Conservation (phyloP, 106 monocot genomes). For the Hemerocallis citrina region DNA sequence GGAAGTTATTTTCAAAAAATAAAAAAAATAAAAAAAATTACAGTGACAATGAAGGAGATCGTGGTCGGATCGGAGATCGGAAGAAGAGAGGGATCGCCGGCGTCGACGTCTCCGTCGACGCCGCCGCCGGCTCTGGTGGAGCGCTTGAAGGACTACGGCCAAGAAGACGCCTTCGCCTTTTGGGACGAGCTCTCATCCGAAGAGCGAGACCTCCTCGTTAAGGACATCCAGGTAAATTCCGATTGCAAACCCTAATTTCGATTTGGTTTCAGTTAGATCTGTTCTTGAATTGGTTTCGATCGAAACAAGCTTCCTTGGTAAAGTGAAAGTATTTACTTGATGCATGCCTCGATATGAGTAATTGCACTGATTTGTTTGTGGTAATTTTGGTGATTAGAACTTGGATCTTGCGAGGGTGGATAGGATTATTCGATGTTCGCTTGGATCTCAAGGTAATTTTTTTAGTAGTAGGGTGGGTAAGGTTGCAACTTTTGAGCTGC, state of each 20-base stretch:
- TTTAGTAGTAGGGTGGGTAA: constrained; percentile 67
- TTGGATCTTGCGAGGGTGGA: constrained; percentile 87
- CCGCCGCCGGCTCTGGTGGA: background rate
- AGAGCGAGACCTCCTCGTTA: constrained; percentile 5
- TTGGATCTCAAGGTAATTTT: constrained; percentile 73
- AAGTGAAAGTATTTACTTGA: too few species aligned
- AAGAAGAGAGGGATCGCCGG: background rate
- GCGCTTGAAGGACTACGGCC: constrained; percentile 91
- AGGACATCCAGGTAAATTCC: background rate
- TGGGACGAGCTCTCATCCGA: constrained; percentile 85
- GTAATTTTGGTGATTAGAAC: constrained; percentile 29
- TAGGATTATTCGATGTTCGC: constrained; percentile 82
- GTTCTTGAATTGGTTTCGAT: too few species aligned
- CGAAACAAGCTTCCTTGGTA: too few species aligned
- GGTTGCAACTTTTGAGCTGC: too few species aligned
- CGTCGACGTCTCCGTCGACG: constrained; percentile 14
- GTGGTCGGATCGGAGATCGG: constrained; percentile 3
- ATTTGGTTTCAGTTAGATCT: background rate
- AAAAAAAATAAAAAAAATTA: too few species aligned
- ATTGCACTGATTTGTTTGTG: background rate
- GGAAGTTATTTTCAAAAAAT: too few species aligned
- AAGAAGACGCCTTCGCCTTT: constrained; percentile 73
- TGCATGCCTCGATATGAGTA: too few species aligned
- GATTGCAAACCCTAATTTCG: background rate
- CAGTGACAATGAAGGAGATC: constrained; percentile 6